Evolutionary conservation across 2,329 filamentous ascomycete species (phyloP), one percentile per base, ranked within the genome.

Genomic region (Aureobasidium leucospermi): DNA sequence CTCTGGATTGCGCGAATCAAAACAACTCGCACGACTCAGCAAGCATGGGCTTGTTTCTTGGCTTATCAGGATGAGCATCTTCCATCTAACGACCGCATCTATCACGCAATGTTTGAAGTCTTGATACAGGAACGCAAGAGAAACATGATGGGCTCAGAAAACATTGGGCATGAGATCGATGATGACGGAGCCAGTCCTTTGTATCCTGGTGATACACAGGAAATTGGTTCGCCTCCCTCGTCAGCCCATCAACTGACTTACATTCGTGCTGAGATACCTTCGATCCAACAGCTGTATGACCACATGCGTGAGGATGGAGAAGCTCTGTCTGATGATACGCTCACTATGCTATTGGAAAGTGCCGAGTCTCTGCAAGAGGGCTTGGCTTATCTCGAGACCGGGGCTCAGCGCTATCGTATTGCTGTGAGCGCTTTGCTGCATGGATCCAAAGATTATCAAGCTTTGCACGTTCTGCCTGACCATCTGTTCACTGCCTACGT

Each of bases 241-340:
- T 70, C 88, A 79, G 70, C 79, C 78, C 66, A 87, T 61, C 80
- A 85, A n/a, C 82, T 85, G 58, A 87, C 88, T 60, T 83, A 82
- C 64, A 79, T 83, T 41, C 78, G 83, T n/a, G 74, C 84, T 45
- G 74, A 78, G 13, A 83, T 87, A 1, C 88, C 88, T 2, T 79
- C 76, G 1, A 72, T 85, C 10, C 71, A 78, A 4, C 75, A 81
- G 53, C 75, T 92, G 4, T 87, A 86, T 61, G 67, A 76, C 10
- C 74, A 78, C 43, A 88, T 91, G 83, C 68, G 74, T 11, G 68
- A 67, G 1, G 73, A 75, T 1, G 76, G 78, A 1, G n/a, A 52
- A 9, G 34, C 31, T 19, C 52, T 46, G 23, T 46, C 36, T 6
- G 61, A 58, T 15, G 31, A 52, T 10, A 60, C 80, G 29, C 76